Conservation (phyloP, 108 stramenopile species). For the Skeletonema tropicum region DNA sequence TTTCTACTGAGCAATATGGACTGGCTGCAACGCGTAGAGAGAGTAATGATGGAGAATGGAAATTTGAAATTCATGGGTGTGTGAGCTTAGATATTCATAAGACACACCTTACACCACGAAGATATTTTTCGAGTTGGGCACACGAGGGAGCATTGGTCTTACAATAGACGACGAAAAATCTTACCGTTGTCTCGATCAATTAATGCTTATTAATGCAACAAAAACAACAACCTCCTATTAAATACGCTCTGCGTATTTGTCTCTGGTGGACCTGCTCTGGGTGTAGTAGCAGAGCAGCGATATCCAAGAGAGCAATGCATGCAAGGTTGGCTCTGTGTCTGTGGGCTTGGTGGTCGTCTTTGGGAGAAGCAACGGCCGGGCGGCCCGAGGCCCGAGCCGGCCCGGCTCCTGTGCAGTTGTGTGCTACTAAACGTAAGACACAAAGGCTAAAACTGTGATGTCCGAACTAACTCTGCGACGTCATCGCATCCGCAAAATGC, state of each 20-base stretch:
- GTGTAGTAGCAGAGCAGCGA: no score
- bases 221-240: neutral
- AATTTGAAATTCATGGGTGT: neutral
- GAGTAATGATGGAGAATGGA: neutral
- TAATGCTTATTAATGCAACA: no score
- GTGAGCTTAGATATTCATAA: neutral
- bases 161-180: neutral
- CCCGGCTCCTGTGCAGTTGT: no score
- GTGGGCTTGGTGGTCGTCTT: no score
- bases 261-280: neutral
- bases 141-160: neutral
- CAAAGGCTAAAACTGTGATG: no score
- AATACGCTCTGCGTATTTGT: neutral
- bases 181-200: neutral
- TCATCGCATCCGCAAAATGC: no score
- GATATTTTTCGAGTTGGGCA: neutral
- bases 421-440: no score
- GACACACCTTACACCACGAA: neutral
- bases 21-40: neutral
- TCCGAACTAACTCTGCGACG: no score
- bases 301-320: no score
- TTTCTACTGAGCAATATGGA: neutral
- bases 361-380: no score
- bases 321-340: no score
- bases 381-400: no score